A percentile compares a stretch with the other conserved stretches of the same genome.
Conservation (phyloP, 1,284 basidiomycete genomes). For the Mycocalia duriaeana region DNA sequence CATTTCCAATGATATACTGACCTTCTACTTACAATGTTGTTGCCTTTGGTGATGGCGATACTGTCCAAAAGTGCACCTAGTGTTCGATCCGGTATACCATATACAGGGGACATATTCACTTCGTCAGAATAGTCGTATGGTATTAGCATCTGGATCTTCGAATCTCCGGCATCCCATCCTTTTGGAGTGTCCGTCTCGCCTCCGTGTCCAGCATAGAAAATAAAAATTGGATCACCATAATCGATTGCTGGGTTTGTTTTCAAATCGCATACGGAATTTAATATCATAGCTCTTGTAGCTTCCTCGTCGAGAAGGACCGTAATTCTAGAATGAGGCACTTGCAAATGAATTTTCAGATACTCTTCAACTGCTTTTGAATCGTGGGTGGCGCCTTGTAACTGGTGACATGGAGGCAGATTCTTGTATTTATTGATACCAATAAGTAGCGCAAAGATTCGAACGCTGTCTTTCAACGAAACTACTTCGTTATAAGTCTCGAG, state of each 20-base stretch:
- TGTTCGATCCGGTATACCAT: no score
- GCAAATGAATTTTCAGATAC: background rate
- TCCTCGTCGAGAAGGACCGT: slow-evolving; percentile 35
- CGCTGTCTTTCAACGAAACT: no score
- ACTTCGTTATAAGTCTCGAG: no score
- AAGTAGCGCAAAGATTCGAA: slow-evolving; percentile 6
- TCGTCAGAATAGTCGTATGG: no score
- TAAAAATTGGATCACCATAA: slow-evolving; percentile 38
- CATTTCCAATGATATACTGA: no score
- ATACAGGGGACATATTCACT: no score
- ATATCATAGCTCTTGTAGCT: slow-evolving; percentile 40
- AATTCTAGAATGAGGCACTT: slow-evolving; percentile 36
- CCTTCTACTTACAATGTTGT: no score
- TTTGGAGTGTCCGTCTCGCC: no score
- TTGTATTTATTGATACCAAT: slow-evolving; percentile 7
- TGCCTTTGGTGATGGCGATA: no score
- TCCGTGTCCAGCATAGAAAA: slow-evolving; percentile 50
- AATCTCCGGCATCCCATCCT: no score
- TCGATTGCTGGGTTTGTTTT: slow-evolving; percentile 41
- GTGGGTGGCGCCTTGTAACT: slow-evolving; percentile 1
- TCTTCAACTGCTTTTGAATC: slow-evolving; percentile 1
- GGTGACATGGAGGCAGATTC: background rate
- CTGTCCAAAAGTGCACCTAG: no score
- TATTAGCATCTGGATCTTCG: no score
- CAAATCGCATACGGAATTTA: slow-evolving; percentile 39